Percentiles rank a stretch among this genome's conserved stretches.
Conservation (phyloP, 352 stramenopile genomes). For the Phytophthora sp. region DNA sequence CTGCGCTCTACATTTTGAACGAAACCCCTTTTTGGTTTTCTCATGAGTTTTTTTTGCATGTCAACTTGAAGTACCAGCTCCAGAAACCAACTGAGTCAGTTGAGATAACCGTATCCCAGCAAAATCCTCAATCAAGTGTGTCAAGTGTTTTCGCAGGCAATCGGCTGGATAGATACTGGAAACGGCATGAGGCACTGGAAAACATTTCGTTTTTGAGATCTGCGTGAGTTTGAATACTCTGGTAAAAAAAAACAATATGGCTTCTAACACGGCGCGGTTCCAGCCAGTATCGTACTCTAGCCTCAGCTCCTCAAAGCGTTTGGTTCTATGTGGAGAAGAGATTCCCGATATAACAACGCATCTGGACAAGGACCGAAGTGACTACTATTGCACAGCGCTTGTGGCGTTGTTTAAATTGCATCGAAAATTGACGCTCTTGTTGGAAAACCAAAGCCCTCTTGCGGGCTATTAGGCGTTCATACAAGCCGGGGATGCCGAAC, state of each 20-base stretch:
- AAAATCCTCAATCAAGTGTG: neutral
- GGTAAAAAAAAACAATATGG: neutral
- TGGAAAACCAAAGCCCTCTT: neutral
- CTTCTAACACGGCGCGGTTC: neutral
- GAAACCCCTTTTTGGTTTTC: slow-evolving; percentile 32
- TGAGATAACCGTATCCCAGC: slow-evolving; percentile 2
- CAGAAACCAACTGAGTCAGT: neutral
- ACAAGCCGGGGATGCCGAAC: neutral
- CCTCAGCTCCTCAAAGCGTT: neutral
- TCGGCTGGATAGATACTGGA: slow-evolving; percentile 21
- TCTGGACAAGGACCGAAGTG: neutral
- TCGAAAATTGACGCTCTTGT: neutral
- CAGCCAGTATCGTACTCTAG: neutral
- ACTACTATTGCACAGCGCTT: slow-evolving; percentile 19
- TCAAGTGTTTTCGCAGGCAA: neutral
- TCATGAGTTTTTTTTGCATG: slow-evolving; percentile 13
- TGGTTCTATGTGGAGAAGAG: slow-evolving; percentile 14
- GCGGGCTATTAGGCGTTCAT: neutral
- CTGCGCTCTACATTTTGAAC: slow-evolving; percentile 20
- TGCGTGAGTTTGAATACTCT: slow-evolving; percentile 15
- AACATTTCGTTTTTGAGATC: slow-evolving; percentile 13
- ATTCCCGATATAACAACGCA: slow-evolving; percentile 6
- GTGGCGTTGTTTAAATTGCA: slow-evolving; percentile 26
- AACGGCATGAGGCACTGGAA: neutral
- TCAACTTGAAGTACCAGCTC: slow-evolving; percentile 8